phyloP scores from a whole-genome alignment of 805 yeast genomes.

The Metschnikowia lachancei region DNA sequence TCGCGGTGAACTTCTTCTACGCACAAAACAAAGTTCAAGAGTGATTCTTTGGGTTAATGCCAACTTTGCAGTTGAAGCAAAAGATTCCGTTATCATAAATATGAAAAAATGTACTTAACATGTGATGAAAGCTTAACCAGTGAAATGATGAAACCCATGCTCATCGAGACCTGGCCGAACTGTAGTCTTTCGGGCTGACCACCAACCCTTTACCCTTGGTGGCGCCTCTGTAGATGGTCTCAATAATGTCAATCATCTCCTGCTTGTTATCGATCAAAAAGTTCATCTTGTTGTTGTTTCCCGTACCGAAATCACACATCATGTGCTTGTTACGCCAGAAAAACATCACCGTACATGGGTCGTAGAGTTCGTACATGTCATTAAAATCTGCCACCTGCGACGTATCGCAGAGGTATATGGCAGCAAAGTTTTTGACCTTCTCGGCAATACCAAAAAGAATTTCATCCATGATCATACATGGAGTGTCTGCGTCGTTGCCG shows the following conservation, averaged over 20 bases:
- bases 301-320: constrained; percentile 99
- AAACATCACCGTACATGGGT: constrained; percentile 90
- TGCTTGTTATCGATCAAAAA: constrained; percentile 74
- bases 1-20: constrained; percentile 78
- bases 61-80: background rate
- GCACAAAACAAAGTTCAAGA: constrained; percentile 55
- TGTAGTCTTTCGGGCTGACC: constrained; percentile 72
- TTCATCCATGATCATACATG: constrained; percentile 91
- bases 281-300: constrained; percentile 91
- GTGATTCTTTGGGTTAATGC: background rate
- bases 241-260: constrained; percentile 87
- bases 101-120: too few species aligned
- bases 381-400: constrained; percentile 87
- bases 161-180: constrained; percentile 25
- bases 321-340: constrained; percentile 90
- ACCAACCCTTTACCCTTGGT: constrained; percentile 90
- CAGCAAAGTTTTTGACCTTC: constrained; percentile 83
- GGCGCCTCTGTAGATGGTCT: constrained; percentile 88
- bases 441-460: constrained; percentile 74
- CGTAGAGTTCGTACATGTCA: constrained; percentile 84
- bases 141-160: too few species aligned
- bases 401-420: constrained; percentile 82
- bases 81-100: background rate
- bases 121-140: too few species aligned
- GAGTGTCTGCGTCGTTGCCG: constrained; percentile 73